Evolutionary conservation across 441 rosid genomes (phyloP), one percentile per base, ranked within the genome.

Genomic region (Adansonia rubrostipa): DNA sequence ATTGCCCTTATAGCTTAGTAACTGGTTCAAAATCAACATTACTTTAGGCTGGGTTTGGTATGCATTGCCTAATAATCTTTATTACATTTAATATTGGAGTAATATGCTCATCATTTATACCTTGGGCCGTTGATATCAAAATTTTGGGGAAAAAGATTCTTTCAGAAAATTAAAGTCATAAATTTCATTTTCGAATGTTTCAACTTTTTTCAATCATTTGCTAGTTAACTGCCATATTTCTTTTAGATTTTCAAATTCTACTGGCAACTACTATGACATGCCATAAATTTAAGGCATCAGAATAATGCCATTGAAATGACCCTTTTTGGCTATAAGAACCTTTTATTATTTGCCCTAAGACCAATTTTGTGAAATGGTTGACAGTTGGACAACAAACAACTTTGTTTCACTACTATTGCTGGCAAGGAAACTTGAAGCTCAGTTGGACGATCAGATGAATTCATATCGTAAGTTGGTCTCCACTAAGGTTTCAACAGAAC

Each of bases 381-480:
- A 65, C 17, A 51, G 3, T 14, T 48, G 40, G 2, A 33, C 9
- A 36, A 42, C 28, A 47, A 14, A n/a, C 13, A 73, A 78, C 22
- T 69, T 72, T 42, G 11, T 51, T 60, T 54, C 42, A 28, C 13
- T 70, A 54, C 76, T 58, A 50, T 60, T 84, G 70, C 85, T 93
- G 98, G 99, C 98, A 40, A 91, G 97, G 82, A 96, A 92, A 82
- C 89, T 93, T 9, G 98, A 96, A 88, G 97, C 98, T 82, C 98
- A 91, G 87, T 87, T 96, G 80, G 99, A 96, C 71, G 97, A 96
- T 87, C 96, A 96, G 88, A 96, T 96, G 99, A 84, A 87, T 87
- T 87, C 88, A 7, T 96, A 90, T 75, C 92, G 99, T 53, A 93
- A 89, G 84, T 80, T 93, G 82, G 96, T 87, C 70, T 93, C 97